Base-by-base conservation (phyloP, 257 asterid species). In the Hygrophila difformis region DNA sequence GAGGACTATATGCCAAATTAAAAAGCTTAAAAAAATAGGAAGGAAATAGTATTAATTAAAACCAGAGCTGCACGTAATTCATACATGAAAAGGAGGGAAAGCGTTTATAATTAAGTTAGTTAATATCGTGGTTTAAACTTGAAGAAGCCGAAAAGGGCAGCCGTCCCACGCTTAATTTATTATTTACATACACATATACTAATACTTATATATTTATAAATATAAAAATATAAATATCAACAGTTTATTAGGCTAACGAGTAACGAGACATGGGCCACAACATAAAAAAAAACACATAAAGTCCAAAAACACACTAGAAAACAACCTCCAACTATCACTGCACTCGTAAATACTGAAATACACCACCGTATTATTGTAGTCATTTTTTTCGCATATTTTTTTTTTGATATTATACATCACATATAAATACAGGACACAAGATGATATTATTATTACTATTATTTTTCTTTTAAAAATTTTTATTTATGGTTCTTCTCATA, bases 271-370 rank as follows among this genome's bases (percentile, higher is more conserved):
- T 51, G 62, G 68, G 40, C 46, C 47, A 46, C n/a, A n/a, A n/a
- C n/a, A n/a, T n/a, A 53, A 44, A 18, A 37, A 49, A 68, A 58
- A 64, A 54, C 55, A 47, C 59, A 31, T 17, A 40, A 53, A 64
- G 56, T 52, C 43, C 53, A 57, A 57, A 47, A 51, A 28, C 49
- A 49, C 44, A 45, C 51, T 41, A 50, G 57, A 67, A 52, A 58
- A 50, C 67, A 62, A 66, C 76, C 48, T 40, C 43, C 52, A 68
- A 58, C 72, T 64, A 66, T 26, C 16, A 47, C 71, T 62, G 45
- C 63, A 37, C 0, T 3, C 8, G 31, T 8, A 26, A 59, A 35
- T 29, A 35, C 50, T 44, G 53, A 9, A 18, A 9, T 34, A 51
- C 12, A 49, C n/a, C n/a, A n/a, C n/a, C n/a, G n/a, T n/a, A n/a